A percentile compares a stretch with the other conserved stretches of the same genome.
Evolutionary conservation across 1,139 yeast genomes (phyloP).

Genomic region (Candida pseudocylindracea): DNA sequence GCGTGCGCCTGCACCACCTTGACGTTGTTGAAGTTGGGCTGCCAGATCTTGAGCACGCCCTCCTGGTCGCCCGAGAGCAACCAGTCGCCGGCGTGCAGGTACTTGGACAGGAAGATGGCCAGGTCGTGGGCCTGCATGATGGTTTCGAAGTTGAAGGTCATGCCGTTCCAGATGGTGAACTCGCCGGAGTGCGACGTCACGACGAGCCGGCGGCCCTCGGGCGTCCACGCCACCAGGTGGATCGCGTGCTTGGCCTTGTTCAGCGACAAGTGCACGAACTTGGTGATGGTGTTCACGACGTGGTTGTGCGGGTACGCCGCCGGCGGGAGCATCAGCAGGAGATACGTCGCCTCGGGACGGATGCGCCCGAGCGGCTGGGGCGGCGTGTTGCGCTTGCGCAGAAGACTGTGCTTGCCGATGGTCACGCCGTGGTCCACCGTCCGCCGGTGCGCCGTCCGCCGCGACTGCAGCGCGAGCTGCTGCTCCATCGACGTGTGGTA

Average conservation of each 20-base stretch:
- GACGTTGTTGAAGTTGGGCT: conserved; percentile 91
- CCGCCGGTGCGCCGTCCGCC: conserved; percentile 44
- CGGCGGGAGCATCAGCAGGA: conserved; percentile 56
- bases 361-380: conserved; percentile 31
- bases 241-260: conserved; percentile 87
- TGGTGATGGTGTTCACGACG: conserved; percentile 21
- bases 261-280: conserved; percentile 77
- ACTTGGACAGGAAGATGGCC: conserved; percentile 59
- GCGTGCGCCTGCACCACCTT: conserved; percentile 65
- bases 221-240: conserved; percentile 86
- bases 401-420: conserved; percentile 49
- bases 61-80: conserved; percentile 82
- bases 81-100: conserved; percentile 91
- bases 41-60: conserved; percentile 89
- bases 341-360: conserved; percentile 59
- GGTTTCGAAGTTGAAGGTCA: conserved; percentile 87
- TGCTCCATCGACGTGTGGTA: conserved; percentile 19
- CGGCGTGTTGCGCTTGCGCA: conserved; percentile 28
- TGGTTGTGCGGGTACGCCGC: conserved; percentile 23
- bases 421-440: conserved; percentile 81
- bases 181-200: conserved; percentile 92
- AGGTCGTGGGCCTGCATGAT: conserved; percentile 97
- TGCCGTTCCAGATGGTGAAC: conserved; percentile 92
- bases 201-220: conserved; percentile 77
- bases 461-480: conserved; percentile 21